A percentile compares a stretch with the other conserved stretches of the same genome.
phyloP scores from a whole-genome alignment of 306 rosid genomes.

The Ceratonia siliqua region DNA sequence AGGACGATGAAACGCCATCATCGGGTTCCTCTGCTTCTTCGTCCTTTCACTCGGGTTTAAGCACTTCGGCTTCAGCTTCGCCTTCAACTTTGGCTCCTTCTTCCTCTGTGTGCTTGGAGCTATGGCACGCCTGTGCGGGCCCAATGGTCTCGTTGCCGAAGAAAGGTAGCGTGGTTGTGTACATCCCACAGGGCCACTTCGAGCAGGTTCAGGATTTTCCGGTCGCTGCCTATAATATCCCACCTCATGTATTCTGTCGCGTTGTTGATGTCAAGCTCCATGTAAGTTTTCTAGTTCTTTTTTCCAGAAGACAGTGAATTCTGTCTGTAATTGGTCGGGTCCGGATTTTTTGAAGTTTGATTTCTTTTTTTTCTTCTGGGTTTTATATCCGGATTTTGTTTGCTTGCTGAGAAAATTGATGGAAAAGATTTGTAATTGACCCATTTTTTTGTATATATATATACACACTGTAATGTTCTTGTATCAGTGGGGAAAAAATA shows the following conservation, averaged over 20 bases:
- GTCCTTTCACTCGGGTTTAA: constrained; percentile 35
- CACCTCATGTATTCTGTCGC: constrained; percentile 80
- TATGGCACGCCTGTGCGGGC: constrained; percentile 98
- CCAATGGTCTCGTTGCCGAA: constrained; percentile 81
- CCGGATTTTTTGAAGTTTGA: no score
- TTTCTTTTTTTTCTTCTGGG: background rate
- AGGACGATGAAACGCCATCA: constrained; percentile 76
- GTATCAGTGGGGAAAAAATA: background rate
- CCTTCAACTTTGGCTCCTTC: constrained; percentile 21
- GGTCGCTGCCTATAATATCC: constrained; percentile 52
- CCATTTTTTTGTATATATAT: background rate
- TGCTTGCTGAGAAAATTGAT: constrained; percentile 29
- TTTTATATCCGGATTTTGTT: constrained; percentile 17
- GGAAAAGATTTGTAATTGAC: background rate
- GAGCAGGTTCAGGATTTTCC: constrained; percentile 65
- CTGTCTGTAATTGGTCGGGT: constrained; percentile 32
- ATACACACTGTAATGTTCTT: background rate
- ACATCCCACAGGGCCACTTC: constrained; percentile 85
- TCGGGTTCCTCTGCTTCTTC: constrained; percentile 48
- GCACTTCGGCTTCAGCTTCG: background rate
- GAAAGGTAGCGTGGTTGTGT: constrained; percentile 77
- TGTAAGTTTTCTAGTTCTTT: constrained; percentile 37
- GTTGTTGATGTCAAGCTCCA: constrained; percentile 85
- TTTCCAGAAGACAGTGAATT: constrained; percentile 7
- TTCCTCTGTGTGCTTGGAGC: constrained; percentile 73